Evolutionary conservation across 116 monocot genomes (phyloP), one percentile per base, ranked within the genome.

Genomic region (Trichopus zeylanicus): DNA sequence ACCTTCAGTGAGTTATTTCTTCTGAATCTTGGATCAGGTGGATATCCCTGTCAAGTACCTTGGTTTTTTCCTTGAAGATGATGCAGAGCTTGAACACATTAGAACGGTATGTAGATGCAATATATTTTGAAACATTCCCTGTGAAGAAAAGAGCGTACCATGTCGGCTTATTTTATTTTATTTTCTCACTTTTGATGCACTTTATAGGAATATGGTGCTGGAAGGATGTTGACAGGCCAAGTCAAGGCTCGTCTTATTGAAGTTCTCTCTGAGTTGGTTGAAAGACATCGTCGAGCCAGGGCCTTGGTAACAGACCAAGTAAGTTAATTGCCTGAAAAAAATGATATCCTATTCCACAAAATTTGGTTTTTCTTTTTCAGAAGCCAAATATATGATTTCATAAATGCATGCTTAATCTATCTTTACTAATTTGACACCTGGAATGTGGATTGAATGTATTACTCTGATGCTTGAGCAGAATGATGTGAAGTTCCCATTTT

Each of bases 1-100:
- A 10, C 10, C 7, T 35, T 35, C 10, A 10, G 34, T 35, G 34
- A 35, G 5, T 35, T 6, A 35, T 35, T 35, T 35, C 5, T 35
- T 35, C 34, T 35, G 10, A n/a, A n/a, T n/a, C 34, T 35, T 5
- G 5, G 10, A 35, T 48, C 58, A 89, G 97, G 97, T 97, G 25
- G 97, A 97, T 76, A 89, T 97, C 55, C 79, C 91, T 15, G 47
- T 90, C 57, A 97, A 97, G 67, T 97, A 97, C 68, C 81, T 97
- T 20, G 61, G 74, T 55, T 97, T 97, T 81, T 97, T 97, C 68
- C 91, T 97, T 65, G 91, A 97, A 48, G 97, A 97, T 58, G 97
- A 97, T 59, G 77, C 33, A 19, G 91, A 97, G 57, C 77, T 97
- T 29, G 78, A 79, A 60, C 76, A 75, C 67, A 97, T 97, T 55